These are phyloP conservation scores for Filosporella fistucella DNA, from an alignment of 495 filamentous ascomycete species.

Conservation along the genomic window DNA sequence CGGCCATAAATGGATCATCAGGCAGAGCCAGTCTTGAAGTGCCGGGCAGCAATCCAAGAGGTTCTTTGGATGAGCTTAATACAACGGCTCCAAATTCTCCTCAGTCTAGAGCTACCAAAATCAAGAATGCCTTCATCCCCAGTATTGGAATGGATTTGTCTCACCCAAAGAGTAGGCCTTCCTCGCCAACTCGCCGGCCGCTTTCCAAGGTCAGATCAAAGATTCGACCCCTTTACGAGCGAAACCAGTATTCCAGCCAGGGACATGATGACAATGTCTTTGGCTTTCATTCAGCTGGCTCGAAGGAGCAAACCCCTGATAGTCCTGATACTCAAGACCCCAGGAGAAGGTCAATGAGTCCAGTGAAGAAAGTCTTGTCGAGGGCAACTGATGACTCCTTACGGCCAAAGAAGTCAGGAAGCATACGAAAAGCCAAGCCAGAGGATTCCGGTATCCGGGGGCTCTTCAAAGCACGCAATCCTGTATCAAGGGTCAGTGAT, in stretches of 20 bases:
- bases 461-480: slow-evolving; percentile 54
- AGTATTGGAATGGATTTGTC: slow-evolving; percentile 55
- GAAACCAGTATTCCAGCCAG: slow-evolving; percentile 19
- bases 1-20: slow-evolving; percentile 13
- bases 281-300: neutral
- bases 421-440: slow-evolving; percentile 19
- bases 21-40: slow-evolving; percentile 26
- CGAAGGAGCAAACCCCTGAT: slow-evolving; percentile 10
- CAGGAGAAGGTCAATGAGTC: slow-evolving; percentile 20
- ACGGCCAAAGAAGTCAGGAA: slow-evolving; percentile 11
- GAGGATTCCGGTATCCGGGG: slow-evolving; percentile 36
- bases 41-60: slow-evolving; percentile 23
- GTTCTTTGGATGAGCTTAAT: slow-evolving; percentile 44
- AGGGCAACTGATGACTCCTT: slow-evolving; percentile 9
- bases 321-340: slow-evolving; percentile 6
- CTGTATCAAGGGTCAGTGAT: slow-evolving; percentile 54
- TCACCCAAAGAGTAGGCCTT: slow-evolving; percentile 44
- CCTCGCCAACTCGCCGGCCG: slow-evolving; percentile 44
- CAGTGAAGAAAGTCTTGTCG: slow-evolving; percentile 10
- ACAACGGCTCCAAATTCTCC: slow-evolving; percentile 45
- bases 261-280: neutral
- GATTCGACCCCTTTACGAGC: slow-evolving; percentile 38
- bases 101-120: slow-evolving; percentile 19
- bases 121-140: slow-evolving; percentile 40
- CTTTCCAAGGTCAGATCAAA: slow-evolving; percentile 33